Percentiles rank a stretch among this genome's conserved stretches.
Conservation (phyloP, 2,329 filamentous ascomycete genomes). For the Fusarium acutatum region DNA sequence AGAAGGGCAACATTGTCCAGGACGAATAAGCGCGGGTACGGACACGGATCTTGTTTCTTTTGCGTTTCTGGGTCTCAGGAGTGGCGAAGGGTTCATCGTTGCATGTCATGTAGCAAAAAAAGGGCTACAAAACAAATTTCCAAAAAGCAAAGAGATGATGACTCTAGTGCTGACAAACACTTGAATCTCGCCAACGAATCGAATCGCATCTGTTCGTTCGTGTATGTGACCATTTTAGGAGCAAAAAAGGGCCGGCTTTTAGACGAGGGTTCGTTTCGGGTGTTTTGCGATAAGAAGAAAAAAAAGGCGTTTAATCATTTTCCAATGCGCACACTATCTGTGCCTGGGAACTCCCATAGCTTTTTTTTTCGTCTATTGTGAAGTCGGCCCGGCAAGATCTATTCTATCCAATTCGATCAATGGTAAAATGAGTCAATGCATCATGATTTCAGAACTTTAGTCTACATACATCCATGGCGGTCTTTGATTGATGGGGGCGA, state of each 20-base stretch:
- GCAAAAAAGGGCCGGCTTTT: constrained; percentile 26
- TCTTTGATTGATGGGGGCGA: neutral
- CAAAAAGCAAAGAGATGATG: constrained; percentile 52
- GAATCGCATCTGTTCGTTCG: neutral
- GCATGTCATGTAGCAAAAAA: constrained; percentile 67
- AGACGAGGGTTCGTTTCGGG: constrained; percentile 34
- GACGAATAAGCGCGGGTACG: constrained; percentile 66
- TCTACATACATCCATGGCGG: neutral
- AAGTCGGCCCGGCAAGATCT: neutral
- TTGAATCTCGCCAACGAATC: constrained; percentile 19
- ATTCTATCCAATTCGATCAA: neutral
- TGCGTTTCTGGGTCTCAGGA: constrained; percentile 70
- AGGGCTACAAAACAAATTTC: constrained; percentile 53
- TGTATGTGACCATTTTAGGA: constrained; percentile 34
- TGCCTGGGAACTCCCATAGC: constrained; percentile 13
- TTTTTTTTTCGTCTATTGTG: constrained; percentile 11
- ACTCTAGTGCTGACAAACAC: constrained; percentile 39
- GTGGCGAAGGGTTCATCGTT: constrained; percentile 70
- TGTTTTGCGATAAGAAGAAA: constrained; percentile 26
- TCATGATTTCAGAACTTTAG: neutral
- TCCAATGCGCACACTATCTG: constrained; percentile 16
- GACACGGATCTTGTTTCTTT: constrained; percentile 58
- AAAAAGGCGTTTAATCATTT: constrained; percentile 30
- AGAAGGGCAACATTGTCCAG: constrained; percentile 94
- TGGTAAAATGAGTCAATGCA: neutral